phyloP scores from a whole-genome alignment of 2,329 filamentous ascomycete genomes.

The Fusarium clavum region DNA sequence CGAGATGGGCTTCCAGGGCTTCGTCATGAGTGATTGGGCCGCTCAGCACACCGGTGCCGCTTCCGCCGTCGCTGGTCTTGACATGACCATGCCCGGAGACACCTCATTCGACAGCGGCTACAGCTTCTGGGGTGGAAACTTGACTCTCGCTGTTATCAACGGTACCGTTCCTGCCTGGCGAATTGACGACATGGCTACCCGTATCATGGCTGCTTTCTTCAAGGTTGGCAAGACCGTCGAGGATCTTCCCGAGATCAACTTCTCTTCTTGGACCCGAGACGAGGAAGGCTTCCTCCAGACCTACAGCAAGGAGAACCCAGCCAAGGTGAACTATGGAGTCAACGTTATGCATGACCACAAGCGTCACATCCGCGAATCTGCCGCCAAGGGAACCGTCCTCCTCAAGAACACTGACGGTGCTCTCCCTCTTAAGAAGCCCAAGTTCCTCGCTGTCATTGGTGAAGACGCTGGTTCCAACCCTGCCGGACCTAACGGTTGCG shows the following conservation, averaged over 20 bases:
- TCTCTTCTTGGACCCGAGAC: slow-evolving; percentile 86
- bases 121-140: slow-evolving; percentile 86
- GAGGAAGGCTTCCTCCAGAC: slow-evolving; percentile 78
- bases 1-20: slow-evolving; percentile 84
- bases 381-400: slow-evolving; percentile 84
- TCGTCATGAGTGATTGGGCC: slow-evolving; percentile 84
- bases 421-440: slow-evolving; percentile 83
- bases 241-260: slow-evolving; percentile 73
- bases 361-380: slow-evolving; percentile 78
- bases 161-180: slow-evolving; percentile 89
- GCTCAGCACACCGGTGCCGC: slow-evolving; percentile 78
- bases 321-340: slow-evolving; percentile 82
- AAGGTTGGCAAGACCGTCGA: slow-evolving; percentile 69
- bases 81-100: slow-evolving; percentile 93
- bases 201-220: slow-evolving; percentile 79
- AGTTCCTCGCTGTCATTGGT: slow-evolving; percentile 81
- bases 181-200: slow-evolving; percentile 90
- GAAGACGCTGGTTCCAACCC: slow-evolving; percentile 83
- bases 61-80: slow-evolving; percentile 77
- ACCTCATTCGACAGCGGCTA: slow-evolving; percentile 77
- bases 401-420: slow-evolving; percentile 81
- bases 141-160: slow-evolving; percentile 89
- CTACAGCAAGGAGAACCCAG: slow-evolving; percentile 69
- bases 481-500: slow-evolving; percentile 82
- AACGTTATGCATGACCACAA: slow-evolving; percentile 85